Conservation (phyloP, 2,329 filamentous ascomycete species). For the Ramularia collo-cygni region DNA sequence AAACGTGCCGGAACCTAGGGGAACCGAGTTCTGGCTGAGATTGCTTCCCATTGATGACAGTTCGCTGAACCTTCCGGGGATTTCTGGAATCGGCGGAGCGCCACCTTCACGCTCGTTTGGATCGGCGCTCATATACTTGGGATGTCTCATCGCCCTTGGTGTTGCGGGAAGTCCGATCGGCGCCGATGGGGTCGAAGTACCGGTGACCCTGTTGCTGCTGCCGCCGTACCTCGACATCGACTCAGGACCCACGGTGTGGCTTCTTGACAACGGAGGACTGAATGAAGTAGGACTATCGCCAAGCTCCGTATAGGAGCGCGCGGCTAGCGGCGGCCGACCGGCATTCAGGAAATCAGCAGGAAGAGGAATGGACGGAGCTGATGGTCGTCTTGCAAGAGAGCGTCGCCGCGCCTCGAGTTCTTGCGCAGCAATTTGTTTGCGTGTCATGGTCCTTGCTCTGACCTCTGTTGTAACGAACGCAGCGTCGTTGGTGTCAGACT, state of each 20-base stretch:
- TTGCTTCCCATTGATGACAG: slow-evolving; percentile 21
- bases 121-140: slow-evolving; percentile 58
- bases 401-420: slow-evolving; percentile 84
- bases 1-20: slow-evolving; percentile 10
- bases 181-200: slow-evolving; percentile 44
- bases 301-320: slow-evolving; percentile 33
- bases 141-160: slow-evolving; percentile 81
- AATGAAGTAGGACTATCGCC: slow-evolving; percentile 39
- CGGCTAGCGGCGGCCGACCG: slow-evolving; percentile 32
- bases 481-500: neutral
- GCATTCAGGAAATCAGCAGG: slow-evolving; percentile 46
- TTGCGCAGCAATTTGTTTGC: slow-evolving; percentile 52
- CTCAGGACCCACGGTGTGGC: slow-evolving; percentile 59
- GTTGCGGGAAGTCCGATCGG: slow-evolving; percentile 80
- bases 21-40: slow-evolving; percentile 24
- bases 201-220: slow-evolving; percentile 23
- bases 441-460: slow-evolving; percentile 23
- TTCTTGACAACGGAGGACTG: slow-evolving; percentile 44
- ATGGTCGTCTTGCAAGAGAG: slow-evolving; percentile 73
- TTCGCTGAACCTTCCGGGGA: slow-evolving; percentile 45
- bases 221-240: slow-evolving; percentile 33
- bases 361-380: slow-evolving; percentile 71
- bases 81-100: slow-evolving; percentile 48
- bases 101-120: slow-evolving; percentile 40
- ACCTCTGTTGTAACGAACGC: slow-evolving; percentile 7